A percentile compares a stretch with the other conserved stretches of the same genome.
phyloP scores from a whole-genome alignment of 1,284 basidiomycete species.

The Naganishia albida region DNA sequence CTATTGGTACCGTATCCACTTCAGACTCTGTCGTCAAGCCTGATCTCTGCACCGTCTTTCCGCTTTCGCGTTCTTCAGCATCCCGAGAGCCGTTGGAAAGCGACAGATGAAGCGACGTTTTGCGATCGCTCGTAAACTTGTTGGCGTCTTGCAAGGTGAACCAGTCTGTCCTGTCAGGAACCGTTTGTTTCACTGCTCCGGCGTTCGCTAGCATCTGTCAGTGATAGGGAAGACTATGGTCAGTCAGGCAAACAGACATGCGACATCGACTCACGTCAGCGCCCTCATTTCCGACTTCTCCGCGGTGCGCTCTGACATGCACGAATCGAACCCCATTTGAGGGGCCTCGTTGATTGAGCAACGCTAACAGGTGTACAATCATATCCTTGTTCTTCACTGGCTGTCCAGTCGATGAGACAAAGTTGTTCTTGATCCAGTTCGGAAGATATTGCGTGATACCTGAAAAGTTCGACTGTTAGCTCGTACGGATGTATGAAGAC shows the following conservation, averaged over 20 bases:
- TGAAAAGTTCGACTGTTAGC: slow-evolving; percentile 22
- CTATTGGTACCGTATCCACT: slow-evolving; percentile 2
- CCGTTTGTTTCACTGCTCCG: slow-evolving; percentile 41
- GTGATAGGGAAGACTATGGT: background rate
- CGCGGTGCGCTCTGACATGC: slow-evolving; percentile 49
- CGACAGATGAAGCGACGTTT: background rate
- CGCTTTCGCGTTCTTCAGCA: no score
- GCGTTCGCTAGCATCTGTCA: slow-evolving; percentile 45
- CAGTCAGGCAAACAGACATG: background rate
- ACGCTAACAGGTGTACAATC: slow-evolving; percentile 51
- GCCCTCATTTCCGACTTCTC: slow-evolving; percentile 50
- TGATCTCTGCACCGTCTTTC: background rate
- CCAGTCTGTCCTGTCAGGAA: slow-evolving; percentile 43
- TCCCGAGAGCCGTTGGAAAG: no score
- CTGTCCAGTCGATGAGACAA: slow-evolving; percentile 38
- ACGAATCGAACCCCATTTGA: slow-evolving; percentile 45
- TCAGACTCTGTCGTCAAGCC: background rate
- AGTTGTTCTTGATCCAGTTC: slow-evolving; percentile 48
- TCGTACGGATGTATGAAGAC: background rate
- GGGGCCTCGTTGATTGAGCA: slow-evolving; percentile 42
- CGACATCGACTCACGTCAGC: slow-evolving; percentile 47
- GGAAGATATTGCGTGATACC: slow-evolving; percentile 52
- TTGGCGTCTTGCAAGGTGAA: slow-evolving; percentile 42
- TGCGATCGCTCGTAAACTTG: background rate
- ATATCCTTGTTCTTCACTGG: slow-evolving; percentile 52